Percentiles rank a stretch among this genome's conserved stretches.
These are phyloP conservation scores for Candida tropicalis DNA, from an alignment of 1,139 yeast species.

Conservation along the genomic window DNA sequence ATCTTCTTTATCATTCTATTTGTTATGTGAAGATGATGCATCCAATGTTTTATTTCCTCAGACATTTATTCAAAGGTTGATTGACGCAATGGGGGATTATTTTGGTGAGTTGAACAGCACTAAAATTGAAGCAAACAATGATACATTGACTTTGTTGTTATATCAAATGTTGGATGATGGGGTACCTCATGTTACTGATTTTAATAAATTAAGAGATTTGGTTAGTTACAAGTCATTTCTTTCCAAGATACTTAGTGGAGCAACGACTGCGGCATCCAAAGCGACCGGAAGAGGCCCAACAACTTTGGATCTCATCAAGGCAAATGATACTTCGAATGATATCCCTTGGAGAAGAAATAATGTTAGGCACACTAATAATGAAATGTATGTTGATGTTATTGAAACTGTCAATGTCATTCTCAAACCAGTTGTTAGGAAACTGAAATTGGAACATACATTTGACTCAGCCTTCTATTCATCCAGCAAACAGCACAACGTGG, in stretches of 20 bases:
- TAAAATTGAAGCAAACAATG: constrained; percentile 66
- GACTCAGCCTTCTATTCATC: constrained; percentile 44
- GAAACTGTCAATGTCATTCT: constrained; percentile 59
- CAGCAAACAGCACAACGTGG: constrained; percentile 18
- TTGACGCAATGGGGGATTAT: constrained; percentile 57
- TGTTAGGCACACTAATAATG: constrained; percentile 71
- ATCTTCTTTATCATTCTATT: constrained; percentile 11
- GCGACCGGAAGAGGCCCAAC: constrained; percentile 17
- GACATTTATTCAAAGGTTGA: constrained; percentile 54
- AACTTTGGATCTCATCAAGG: constrained; percentile 3
- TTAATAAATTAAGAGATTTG: constrained; percentile 67
- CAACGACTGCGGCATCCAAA: constrained; percentile 34
- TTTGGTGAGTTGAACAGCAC: constrained; percentile 60
- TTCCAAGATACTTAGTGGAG: constrained; percentile 38
- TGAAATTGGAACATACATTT: constrained; percentile 19
- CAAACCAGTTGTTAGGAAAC: constrained; percentile 24
- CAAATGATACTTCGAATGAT: constrained; percentile 11
- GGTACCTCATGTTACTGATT: constrained; percentile 70
- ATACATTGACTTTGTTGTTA: constrained; percentile 57
- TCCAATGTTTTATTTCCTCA: constrained; percentile 55
- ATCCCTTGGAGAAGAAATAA: constrained; percentile 78
- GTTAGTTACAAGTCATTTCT: constrained; percentile 61
- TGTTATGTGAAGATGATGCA: constrained; percentile 14
- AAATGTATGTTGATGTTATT: constrained; percentile 75
- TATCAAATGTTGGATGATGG: constrained; percentile 75